Percentiles rank a stretch among this genome's conserved stretches.
phyloP scores from a whole-genome alignment of 2,329 filamentous ascomycete genomes.

The Metarhizium guizhouense region DNA sequence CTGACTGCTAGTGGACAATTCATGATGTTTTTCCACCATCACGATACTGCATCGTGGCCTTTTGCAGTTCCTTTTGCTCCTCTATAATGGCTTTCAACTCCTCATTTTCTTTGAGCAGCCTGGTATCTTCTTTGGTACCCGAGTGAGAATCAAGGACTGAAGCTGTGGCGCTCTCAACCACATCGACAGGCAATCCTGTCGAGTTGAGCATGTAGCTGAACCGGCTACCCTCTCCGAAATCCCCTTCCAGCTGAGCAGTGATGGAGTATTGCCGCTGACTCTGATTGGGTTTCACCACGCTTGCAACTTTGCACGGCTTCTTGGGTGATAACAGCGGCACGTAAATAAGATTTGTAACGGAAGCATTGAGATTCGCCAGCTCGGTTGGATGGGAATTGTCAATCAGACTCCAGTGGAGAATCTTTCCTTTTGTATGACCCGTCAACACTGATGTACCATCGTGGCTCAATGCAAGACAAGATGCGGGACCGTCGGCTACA shows the following conservation, averaged over 20 bases:
- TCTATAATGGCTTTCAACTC: conserved; percentile 36
- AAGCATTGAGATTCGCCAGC: conserved; percentile 64
- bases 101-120: conserved; percentile 29
- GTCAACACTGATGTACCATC: conserved; percentile 75
- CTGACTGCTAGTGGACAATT: neutral
- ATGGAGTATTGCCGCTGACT: conserved; percentile 57
- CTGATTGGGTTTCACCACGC: conserved; percentile 73
- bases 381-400: conserved; percentile 59
- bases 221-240: conserved; percentile 28
- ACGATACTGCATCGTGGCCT: conserved; percentile 9
- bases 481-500: conserved; percentile 53
- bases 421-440: conserved; percentile 70
- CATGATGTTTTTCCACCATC: conserved; percentile 1
- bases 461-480: conserved; percentile 66
- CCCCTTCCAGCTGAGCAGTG: conserved; percentile 50
- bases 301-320: conserved; percentile 39
- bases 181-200: conserved; percentile 39
- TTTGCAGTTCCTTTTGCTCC: conserved; percentile 26
- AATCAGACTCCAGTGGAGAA: conserved; percentile 72
- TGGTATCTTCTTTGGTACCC: conserved; percentile 9
- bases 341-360: conserved; percentile 75
- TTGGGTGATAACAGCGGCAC: conserved; percentile 46
- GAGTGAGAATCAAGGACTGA: neutral
- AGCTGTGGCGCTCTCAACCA: conserved; percentile 26
- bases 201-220: conserved; percentile 36